Percentiles rank a stretch among this genome's conserved stretches.
Conservation (phyloP, 2,329 filamentous ascomycete genomes). For the Venturia carpophila region DNA sequence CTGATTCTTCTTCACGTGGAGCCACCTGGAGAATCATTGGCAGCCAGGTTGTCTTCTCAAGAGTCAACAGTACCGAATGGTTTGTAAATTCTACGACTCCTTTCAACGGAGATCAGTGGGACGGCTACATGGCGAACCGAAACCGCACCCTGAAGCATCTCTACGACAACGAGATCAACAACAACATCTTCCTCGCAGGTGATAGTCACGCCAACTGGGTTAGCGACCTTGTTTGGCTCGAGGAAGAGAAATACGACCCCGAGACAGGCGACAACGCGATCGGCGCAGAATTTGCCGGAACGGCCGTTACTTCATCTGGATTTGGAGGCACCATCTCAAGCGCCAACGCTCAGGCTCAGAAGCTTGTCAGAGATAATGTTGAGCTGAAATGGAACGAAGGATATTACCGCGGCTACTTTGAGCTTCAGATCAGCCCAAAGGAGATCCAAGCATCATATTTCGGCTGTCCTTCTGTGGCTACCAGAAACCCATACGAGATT, state of each 20-base stretch:
- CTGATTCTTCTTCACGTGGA: conserved; percentile 26
- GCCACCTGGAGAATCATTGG: conserved; percentile 65
- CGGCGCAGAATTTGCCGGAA: conserved; percentile 51
- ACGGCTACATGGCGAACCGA: conserved; percentile 61
- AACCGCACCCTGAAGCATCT: conserved; percentile 63
- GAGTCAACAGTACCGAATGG: conserved; percentile 42
- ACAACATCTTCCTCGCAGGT: conserved; percentile 66
- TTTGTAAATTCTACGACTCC: conserved; percentile 28
- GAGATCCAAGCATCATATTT: conserved; percentile 56
- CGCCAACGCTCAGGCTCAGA: neutral
- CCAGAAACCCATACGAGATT: conserved; percentile 56
- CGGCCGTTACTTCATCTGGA: conserved; percentile 52
- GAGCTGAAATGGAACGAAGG: conserved; percentile 14
- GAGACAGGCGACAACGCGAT: conserved; percentile 35
- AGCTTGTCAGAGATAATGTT: conserved; percentile 2
- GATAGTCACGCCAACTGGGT: conserved; percentile 59
- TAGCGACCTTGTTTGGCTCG: conserved; percentile 39
- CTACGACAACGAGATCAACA: conserved; percentile 59
- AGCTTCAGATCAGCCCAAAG: conserved; percentile 51
- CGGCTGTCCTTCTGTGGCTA: conserved; percentile 52
- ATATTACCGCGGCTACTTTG: conserved; percentile 60
- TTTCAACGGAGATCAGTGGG: conserved; percentile 52
- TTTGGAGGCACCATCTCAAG: conserved; percentile 1
- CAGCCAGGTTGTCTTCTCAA: conserved; percentile 57
- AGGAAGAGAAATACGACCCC: conserved; percentile 34